Evolutionary conservation across 2,329 filamentous ascomycete genomes (phyloP).

Genomic region (Hortaea werneckii): DNA sequence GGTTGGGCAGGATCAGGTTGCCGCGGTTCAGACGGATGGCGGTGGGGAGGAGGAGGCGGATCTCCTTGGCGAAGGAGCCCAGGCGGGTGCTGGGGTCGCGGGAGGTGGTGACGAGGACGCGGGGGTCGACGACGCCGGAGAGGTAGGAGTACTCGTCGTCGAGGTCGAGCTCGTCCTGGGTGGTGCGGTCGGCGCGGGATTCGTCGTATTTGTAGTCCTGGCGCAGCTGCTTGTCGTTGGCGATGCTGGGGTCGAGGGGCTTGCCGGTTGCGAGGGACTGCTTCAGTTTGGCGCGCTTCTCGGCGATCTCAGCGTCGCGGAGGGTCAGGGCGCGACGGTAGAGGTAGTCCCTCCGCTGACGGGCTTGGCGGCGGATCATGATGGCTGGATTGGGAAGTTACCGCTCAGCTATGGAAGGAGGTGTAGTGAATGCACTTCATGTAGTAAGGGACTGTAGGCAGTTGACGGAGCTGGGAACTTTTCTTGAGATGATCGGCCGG

Average conservation of each 20-base stretch:
- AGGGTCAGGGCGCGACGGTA: constrained; percentile 81
- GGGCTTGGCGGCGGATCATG: constrained; percentile 57
- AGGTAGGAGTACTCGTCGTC: constrained; percentile 87
- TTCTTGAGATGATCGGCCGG: too few relatives aligned
- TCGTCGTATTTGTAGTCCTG: constrained; percentile 94
- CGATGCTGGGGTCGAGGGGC: constrained; percentile 68
- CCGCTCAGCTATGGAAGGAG: neutral
- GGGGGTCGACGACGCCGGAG: constrained; percentile 82
- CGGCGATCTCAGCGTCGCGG: constrained; percentile 82
- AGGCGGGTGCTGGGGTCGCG: constrained; percentile 77
- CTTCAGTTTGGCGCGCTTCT: constrained; percentile 80
- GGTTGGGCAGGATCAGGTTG: constrained; percentile 75
- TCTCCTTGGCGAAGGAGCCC: constrained; percentile 86
- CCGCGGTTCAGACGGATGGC: constrained; percentile 83
- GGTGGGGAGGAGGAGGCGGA: constrained; percentile 72
- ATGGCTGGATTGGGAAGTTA: constrained; percentile 17
- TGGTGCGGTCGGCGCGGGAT: constrained; percentile 56
- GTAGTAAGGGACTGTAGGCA: too few relatives aligned
- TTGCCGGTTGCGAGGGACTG: constrained; percentile 82
- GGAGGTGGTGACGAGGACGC: constrained; percentile 83
- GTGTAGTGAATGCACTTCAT: neutral
- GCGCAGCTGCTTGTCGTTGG: constrained; percentile 73
- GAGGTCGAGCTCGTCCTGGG: constrained; percentile 60
- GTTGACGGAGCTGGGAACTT: too few relatives aligned
- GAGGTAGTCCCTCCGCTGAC: constrained; percentile 76